A percentile compares a stretch with the other conserved stretches of the same genome.
Conservation (phyloP, 768 basidiomycete genomes). For the Dentipellis fragilis region DNA sequence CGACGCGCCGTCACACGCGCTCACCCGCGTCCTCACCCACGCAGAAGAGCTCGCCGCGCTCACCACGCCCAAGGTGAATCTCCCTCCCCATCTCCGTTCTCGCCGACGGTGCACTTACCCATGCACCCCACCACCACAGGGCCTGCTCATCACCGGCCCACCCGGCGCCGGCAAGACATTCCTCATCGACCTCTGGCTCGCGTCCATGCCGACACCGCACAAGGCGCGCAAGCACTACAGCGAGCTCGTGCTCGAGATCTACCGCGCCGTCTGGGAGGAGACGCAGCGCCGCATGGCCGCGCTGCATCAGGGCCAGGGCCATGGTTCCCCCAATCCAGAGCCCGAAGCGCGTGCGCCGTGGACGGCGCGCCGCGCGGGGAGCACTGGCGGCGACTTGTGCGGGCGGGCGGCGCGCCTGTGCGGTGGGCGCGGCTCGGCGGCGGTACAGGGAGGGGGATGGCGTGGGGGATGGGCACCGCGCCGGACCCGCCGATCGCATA, state of each 20-base stretch:
- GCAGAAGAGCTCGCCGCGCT: slow-evolving; percentile 43
- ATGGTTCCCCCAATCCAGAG: neutral
- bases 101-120: too few species aligned
- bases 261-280: slow-evolving; percentile 44
- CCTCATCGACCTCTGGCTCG: slow-evolving; percentile 46
- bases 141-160: slow-evolving; percentile 39
- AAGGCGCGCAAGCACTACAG: slow-evolving; percentile 51
- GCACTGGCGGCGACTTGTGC: slow-evolving; percentile 22
- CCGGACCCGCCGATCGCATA: slow-evolving; percentile 31
- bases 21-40: slow-evolving; percentile 34
- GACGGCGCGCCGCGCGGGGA: slow-evolving; percentile 18
- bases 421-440: slow-evolving; percentile 18
- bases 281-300: slow-evolving; percentile 31
- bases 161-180: slow-evolving; percentile 47
- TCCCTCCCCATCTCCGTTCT: too few species aligned
- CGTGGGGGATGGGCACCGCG: slow-evolving; percentile 13
- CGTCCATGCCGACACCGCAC: slow-evolving; percentile 38
- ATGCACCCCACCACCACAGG: too few species aligned
- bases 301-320: slow-evolving; percentile 14
- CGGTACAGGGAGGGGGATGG: neutral
- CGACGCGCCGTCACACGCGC: slow-evolving; percentile 15
- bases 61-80: slow-evolving; percentile 37
- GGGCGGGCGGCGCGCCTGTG: slow-evolving; percentile 23
- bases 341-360: slow-evolving; percentile 16
- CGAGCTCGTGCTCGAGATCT: slow-evolving; percentile 44